These are phyloP conservation scores for Umbelopsis sp. DNA, from an alignment of 192 early-diverging fungal genomes.

Conservation along the genomic window DNA sequence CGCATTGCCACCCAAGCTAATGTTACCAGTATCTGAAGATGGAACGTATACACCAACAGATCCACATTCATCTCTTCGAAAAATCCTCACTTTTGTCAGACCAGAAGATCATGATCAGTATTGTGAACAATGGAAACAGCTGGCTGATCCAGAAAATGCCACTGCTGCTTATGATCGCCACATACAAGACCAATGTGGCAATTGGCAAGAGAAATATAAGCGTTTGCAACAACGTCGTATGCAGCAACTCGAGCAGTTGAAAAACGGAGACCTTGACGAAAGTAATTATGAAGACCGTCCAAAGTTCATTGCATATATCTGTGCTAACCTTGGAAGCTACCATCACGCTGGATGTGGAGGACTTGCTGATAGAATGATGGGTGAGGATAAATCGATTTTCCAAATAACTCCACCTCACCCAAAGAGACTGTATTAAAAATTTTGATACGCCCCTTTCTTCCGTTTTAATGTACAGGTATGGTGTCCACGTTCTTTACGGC, in stretches of 20 bases:
- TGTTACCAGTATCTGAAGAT: conserved; percentile 23
- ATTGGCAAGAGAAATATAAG: conserved; percentile 37
- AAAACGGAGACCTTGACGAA: conserved; percentile 21
- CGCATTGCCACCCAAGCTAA: conserved; percentile 9
- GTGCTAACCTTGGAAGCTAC: conserved; percentile 18
- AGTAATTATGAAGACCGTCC: conserved; percentile 17
- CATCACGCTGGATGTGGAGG: conserved; percentile 36
- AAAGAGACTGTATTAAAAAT: too few relatives aligned
- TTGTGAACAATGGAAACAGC: conserved; percentile 19
- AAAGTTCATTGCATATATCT: conserved; percentile 35
- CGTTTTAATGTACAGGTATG: conserved; percentile 28
- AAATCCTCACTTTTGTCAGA: conserved; percentile 17
- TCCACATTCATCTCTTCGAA: conserved; percentile 21
- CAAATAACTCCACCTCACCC: too few relatives aligned
- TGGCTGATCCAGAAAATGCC: not conserved
- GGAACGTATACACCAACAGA: conserved; percentile 25
- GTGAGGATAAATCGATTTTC: too few relatives aligned
- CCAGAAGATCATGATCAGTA: conserved; percentile 11
- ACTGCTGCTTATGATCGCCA: not conserved
- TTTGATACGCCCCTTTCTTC: not conserved
- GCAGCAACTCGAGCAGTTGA: conserved; percentile 24
- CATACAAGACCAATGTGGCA: conserved; percentile 27
- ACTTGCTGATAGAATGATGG: conserved; percentile 38
- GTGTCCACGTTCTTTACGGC: conserved; percentile 43
- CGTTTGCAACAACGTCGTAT: conserved; percentile 27